These are phyloP conservation scores for Kwoniella mangroviensis DNA, from an alignment of 768 basidiomycete genomes.

Conservation along the genomic window DNA sequence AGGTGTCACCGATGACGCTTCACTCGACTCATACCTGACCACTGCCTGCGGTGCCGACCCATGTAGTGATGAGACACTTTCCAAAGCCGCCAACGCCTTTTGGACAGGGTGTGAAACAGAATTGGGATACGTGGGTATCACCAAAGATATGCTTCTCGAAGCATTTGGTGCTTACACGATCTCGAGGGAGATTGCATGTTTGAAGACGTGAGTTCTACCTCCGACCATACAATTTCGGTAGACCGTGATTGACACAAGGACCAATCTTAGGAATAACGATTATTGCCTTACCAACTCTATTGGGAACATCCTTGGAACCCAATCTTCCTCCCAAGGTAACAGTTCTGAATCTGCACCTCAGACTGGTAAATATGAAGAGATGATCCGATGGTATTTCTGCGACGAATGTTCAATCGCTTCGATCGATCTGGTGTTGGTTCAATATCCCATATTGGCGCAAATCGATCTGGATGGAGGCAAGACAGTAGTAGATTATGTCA, in stretches of 20 bases:
- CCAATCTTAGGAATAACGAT: neutral
- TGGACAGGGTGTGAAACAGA: conserved; percentile 32
- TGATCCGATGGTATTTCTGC: conserved; percentile 48
- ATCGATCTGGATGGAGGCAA: neutral
- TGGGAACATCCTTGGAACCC: conserved; percentile 46
- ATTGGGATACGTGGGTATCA: conserved; percentile 30
- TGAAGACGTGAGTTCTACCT: conserved; percentile 37
- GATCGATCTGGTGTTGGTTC: conserved; percentile 42
- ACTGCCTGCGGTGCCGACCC: conserved; percentile 34
- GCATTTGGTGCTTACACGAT: conserved; percentile 43
- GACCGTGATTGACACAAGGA: neutral
- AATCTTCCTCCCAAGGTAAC: conserved; percentile 41
- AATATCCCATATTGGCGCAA: conserved; percentile 29
- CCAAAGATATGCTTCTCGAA: conserved; percentile 25
- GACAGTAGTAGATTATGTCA: neutral
- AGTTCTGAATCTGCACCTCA: conserved; percentile 2
- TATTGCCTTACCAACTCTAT: conserved; percentile 4
- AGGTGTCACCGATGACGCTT: no score
- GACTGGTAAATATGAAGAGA: neutral
- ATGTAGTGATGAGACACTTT: conserved; percentile 34
- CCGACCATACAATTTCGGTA: neutral
- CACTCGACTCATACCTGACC: conserved; percentile 28
- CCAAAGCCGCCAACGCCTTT: conserved; percentile 26
- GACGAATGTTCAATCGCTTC: conserved; percentile 50
- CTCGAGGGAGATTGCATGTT: conserved; percentile 50